Evolutionary conservation across 495 filamentous ascomycete species (phyloP), one percentile per base, ranked within the genome.

Genomic region (Neurospora sp.): DNA sequence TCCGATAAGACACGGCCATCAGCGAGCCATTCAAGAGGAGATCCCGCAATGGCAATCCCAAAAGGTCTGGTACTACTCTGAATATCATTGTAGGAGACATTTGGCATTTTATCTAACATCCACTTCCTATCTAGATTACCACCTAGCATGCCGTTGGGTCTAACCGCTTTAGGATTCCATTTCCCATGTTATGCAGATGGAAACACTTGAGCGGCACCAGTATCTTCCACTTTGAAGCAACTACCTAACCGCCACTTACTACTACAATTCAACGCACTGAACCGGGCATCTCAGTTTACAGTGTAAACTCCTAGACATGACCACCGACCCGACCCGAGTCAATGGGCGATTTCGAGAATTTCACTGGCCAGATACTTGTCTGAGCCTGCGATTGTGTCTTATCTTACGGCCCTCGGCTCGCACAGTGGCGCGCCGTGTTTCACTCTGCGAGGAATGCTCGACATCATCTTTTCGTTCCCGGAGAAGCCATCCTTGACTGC

Each of bases 1-100:
- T 75, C 73, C 69, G 76, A 77, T 77, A 77, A 77, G 75, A 38
- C 44, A 44, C 3, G 12, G 70, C 70, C 69, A 70, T 46, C 40
- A 35, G 12, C 48, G 48, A 31, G 23, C 12, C 48, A 62, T 62
- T 62, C 48, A 31, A 62, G 48, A 31, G 23, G 4, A 59, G 20
- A 59, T 54, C 46, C 20, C 54, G 23, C 54, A 31, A 31, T 23
- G 59, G 62, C 39, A 40, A 39, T 35, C n/a, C 59, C 16, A 41
- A 66, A 41, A 73, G 59, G 59, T 31, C 70, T 69, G 41, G 69
- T 73, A 70, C 71, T 31, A 31, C 54, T 27, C 74, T 48, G 69
- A 72, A 73, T 54, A 69, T 71, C 23, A 62, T 23, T 16, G 12
- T 70, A 20, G 48, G 39, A 54, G 70, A 7, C 20, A 70, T 70